Conservation (phyloP, 1,139 yeast species). For the Zygoascus hellenicus region DNA sequence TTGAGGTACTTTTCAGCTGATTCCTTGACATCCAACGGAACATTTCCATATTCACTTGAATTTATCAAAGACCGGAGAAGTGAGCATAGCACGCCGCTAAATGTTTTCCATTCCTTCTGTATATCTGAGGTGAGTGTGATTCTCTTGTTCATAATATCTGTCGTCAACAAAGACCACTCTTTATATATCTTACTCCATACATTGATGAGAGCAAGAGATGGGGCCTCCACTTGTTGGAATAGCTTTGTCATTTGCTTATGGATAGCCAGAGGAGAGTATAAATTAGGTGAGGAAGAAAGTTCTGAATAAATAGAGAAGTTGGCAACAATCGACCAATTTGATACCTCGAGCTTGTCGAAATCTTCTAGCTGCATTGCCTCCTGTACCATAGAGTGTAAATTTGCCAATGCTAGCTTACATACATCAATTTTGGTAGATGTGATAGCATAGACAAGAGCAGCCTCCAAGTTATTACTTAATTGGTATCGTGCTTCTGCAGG, state of each 20-base stretch:
- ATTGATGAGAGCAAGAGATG: slow-evolving; percentile 54
- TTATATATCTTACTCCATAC: slow-evolving; percentile 53
- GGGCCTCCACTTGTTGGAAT: slow-evolving; percentile 46
- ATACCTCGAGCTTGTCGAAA: slow-evolving; percentile 21
- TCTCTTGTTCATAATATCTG: slow-evolving; percentile 14
- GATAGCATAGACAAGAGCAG: slow-evolving; percentile 44
- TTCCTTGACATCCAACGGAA: slow-evolving; percentile 25
- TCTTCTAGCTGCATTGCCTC: slow-evolving; percentile 35
- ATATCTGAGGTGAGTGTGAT: slow-evolving; percentile 10
- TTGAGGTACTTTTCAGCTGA: slow-evolving; percentile 24
- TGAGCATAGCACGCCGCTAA: slow-evolving; percentile 45
- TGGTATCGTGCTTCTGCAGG: slow-evolving; percentile 26
- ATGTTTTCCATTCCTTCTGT: slow-evolving; percentile 28
- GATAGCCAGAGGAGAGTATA: slow-evolving; percentile 66
- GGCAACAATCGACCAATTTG: slow-evolving; percentile 30
- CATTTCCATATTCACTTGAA: slow-evolving; percentile 20
- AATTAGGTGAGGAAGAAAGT: slow-evolving; percentile 52
- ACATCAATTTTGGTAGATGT: slow-evolving; percentile 56
- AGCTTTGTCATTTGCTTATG: slow-evolving; percentile 62
- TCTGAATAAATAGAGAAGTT: slow-evolving; percentile 39
- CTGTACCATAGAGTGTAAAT: slow-evolving; percentile 43
- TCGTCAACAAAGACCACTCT: slow-evolving; percentile 45
- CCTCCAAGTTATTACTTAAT: slow-evolving; percentile 39
- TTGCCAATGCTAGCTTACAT: slow-evolving; percentile 47
- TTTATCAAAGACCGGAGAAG: slow-evolving; percentile 31